Percentiles rank a stretch among this genome's conserved stretches.
These are phyloP conservation scores for Abrus precatorius DNA, from an alignment of 306 rosid species.

Conservation along the genomic window DNA sequence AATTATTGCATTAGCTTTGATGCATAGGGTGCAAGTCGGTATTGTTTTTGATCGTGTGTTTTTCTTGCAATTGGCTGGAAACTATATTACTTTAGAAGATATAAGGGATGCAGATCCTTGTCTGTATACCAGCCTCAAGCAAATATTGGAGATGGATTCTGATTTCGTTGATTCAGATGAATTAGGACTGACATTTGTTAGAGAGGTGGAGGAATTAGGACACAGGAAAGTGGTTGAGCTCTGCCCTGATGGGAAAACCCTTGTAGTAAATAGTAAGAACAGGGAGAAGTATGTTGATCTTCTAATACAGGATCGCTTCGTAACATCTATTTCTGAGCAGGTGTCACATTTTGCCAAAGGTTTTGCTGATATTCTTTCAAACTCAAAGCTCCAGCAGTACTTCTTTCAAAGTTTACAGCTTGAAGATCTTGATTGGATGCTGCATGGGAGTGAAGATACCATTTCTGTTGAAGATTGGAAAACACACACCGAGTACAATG, in stretches of 20 bases:
- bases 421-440: constrained; percentile 96
- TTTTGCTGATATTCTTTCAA: constrained; percentile 81
- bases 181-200: constrained; percentile 86
- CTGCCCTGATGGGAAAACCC: constrained; percentile 72
- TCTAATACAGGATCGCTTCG: constrained; percentile 81
- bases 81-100: constrained; percentile 73
- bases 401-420: constrained; percentile 80
- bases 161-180: constrained; percentile 83
- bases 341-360: constrained; percentile 81
- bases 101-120: constrained; percentile 82
- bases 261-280: constrained; percentile 76
- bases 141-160: constrained; percentile 87
- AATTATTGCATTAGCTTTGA: constrained; percentile 89
- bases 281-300: constrained; percentile 73
- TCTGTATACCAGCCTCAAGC: constrained; percentile 80
- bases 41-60: constrained; percentile 86
- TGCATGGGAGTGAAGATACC: constrained; percentile 76
- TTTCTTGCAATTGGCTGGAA: constrained; percentile 91
- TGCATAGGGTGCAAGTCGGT: constrained; percentile 96
- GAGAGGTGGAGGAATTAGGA: constrained; percentile 95
- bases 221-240: constrained; percentile 72
- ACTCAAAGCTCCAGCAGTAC: constrained; percentile 49
- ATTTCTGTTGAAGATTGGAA: constrained; percentile 91
- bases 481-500: constrained; percentile 85
- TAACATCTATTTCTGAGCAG: constrained; percentile 78